Evolutionary conservation across 2,329 filamentous ascomycete genomes (phyloP).

Genomic region (Aspergillus ruber): DNA sequence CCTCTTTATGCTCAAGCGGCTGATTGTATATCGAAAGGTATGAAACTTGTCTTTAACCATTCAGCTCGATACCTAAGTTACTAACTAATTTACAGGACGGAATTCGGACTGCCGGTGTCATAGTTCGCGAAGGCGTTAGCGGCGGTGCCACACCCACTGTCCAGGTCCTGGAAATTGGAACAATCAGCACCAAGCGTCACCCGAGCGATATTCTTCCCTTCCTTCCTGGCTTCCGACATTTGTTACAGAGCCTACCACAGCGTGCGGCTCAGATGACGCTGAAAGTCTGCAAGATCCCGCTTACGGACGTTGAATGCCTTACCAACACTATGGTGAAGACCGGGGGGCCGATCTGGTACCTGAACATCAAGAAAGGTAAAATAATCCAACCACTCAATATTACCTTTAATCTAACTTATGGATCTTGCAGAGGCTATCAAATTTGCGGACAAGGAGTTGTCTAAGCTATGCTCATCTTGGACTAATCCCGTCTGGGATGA

Average conservation of each 20-base stretch:
- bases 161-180: slow-evolving; percentile 71
- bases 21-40: slow-evolving; percentile 73
- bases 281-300: slow-evolving; percentile 62
- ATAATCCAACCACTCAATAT: neutral
- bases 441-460: slow-evolving; percentile 62
- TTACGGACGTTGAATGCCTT: slow-evolving; percentile 77
- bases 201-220: slow-evolving; percentile 85
- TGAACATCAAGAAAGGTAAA: slow-evolving; percentile 47
- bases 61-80: neutral
- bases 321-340: slow-evolving; percentile 60
- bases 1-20: slow-evolving; percentile 66
- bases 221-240: slow-evolving; percentile 60
- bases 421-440: slow-evolving; percentile 43
- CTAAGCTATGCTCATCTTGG: slow-evolving; percentile 68
- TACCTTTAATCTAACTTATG: slow-evolving; percentile 7
- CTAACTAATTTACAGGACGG: slow-evolving; percentile 54
- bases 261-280: slow-evolving; percentile 61
- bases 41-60: neutral
- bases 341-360: slow-evolving; percentile 40
- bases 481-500: slow-evolving; percentile 71
- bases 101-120: slow-evolving; percentile 71
- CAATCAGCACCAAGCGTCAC: slow-evolving; percentile 61
- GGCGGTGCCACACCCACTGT: slow-evolving; percentile 62
- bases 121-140: slow-evolving; percentile 68
- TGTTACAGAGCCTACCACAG: slow-evolving; percentile 63